Percentiles rank a stretch among this genome's conserved stretches.
Conservation (phyloP, 2,329 filamentous ascomycete species). For the Rhinocladiella similis region DNA sequence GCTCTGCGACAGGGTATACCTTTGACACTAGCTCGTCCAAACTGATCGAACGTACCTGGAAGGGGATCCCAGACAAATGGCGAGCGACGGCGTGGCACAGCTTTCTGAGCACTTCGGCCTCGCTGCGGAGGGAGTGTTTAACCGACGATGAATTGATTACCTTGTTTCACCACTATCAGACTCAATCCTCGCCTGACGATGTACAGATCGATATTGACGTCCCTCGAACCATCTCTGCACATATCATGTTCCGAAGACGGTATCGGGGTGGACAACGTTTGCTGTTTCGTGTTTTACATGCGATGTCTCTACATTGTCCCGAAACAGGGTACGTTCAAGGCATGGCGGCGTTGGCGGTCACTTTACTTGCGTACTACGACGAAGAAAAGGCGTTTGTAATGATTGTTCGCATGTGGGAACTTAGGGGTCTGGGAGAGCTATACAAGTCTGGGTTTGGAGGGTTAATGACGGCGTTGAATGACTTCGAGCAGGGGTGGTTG, state of each 20-base stretch:
- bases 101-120: slow-evolving; percentile 78
- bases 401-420: slow-evolving; percentile 90
- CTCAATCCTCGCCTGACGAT: slow-evolving; percentile 79
- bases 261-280: slow-evolving; percentile 91
- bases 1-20: slow-evolving; percentile 53
- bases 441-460: slow-evolving; percentile 84
- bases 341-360: slow-evolving; percentile 92
- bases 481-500: slow-evolving; percentile 86
- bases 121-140: slow-evolving; percentile 59
- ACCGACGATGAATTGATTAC: slow-evolving; percentile 71
- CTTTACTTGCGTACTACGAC: slow-evolving; percentile 92
- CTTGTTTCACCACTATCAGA: slow-evolving; percentile 71
- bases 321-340: slow-evolving; percentile 95
- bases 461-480: slow-evolving; percentile 78
- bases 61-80: slow-evolving; percentile 96
- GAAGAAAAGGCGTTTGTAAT: slow-evolving; percentile 94
- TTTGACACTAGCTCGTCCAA: slow-evolving; percentile 84
- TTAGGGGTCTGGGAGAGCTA: slow-evolving; percentile 80
- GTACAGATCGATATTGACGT: slow-evolving; percentile 97
- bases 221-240: slow-evolving; percentile 86
- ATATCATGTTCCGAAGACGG: slow-evolving; percentile 93
- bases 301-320: slow-evolving; percentile 86
- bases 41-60: slow-evolving; percentile 90
- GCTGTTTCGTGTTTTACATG: slow-evolving; percentile 88
- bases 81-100: slow-evolving; percentile 91